These are phyloP conservation scores for Xerocomellus dryophilus DNA, from an alignment of 768 basidiomycete species.

Conservation along the genomic window DNA sequence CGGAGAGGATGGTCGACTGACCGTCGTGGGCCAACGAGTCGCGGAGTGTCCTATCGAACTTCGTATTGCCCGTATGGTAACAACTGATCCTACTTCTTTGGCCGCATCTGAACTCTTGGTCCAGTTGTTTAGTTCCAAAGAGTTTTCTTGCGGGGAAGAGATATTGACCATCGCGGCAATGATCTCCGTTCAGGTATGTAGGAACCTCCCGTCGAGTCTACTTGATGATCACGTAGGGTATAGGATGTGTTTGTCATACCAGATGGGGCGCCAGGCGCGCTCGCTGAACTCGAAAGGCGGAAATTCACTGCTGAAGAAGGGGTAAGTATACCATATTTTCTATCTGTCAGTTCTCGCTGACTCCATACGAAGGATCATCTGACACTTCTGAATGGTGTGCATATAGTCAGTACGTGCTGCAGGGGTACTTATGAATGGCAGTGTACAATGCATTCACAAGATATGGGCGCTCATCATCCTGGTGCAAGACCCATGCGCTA, in stretches of 20 bases:
- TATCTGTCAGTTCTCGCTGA: background rate
- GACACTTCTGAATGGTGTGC: conserved; percentile 83
- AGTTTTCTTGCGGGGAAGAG: conserved; percentile 90
- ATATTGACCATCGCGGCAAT: conserved; percentile 95
- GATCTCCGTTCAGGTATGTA: conserved; percentile 78
- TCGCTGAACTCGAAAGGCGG: conserved; percentile 87
- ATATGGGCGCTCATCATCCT: conserved; percentile 80
- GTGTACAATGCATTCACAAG: conserved; percentile 91
- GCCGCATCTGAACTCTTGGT: conserved; percentile 1
- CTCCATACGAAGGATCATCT: conserved; percentile 73
- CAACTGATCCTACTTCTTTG: conserved; percentile 15
- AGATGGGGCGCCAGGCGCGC: conserved; percentile 78
- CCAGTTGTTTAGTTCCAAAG: conserved; percentile 83
- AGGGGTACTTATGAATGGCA: conserved; percentile 32
- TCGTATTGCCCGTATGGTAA: conserved; percentile 89
- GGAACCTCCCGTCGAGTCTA: conserved; percentile 1
- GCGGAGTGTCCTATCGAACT: conserved; percentile 95
- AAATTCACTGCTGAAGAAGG: conserved; percentile 99
- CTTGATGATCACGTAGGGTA: background rate
- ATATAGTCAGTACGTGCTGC: background rate
- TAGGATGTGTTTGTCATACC: conserved; percentile 90
- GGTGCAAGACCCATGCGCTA: conserved; percentile 90
- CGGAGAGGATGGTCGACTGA: conserved; percentile 75
- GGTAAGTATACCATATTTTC: conserved; percentile 43
- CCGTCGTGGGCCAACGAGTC: conserved; percentile 75